Percentiles rank a stretch among this genome's conserved stretches.
Evolutionary conservation across 805 yeast species (phyloP).

Genomic region (Ogataea sp.): DNA sequence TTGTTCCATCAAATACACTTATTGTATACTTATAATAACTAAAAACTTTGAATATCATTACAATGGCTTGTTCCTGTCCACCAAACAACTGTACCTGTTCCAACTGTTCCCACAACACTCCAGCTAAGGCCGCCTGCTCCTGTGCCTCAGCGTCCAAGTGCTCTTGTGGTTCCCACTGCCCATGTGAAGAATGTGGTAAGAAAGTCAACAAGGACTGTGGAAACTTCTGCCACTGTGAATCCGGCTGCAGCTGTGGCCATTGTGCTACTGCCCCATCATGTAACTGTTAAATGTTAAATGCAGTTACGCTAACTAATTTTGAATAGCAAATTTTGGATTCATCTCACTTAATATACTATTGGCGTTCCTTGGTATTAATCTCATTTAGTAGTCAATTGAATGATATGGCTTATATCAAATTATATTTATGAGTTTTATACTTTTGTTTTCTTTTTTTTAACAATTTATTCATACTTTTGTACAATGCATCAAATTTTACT

Average conservation of each 20-base stretch:
- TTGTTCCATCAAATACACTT: background rate
- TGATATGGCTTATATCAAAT: too few relatives aligned
- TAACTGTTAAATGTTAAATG: background rate
- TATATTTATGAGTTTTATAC: too few relatives aligned
- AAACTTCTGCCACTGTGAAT: background rate
- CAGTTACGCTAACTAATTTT: too few relatives aligned
- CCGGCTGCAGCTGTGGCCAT: background rate
- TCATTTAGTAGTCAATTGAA: too few relatives aligned
- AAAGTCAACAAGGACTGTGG: background rate
- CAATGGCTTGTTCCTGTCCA: slow-evolving; percentile 11
- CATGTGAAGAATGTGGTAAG: slow-evolving; percentile 3
- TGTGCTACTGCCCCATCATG: background rate
- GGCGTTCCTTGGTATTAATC: too few relatives aligned
- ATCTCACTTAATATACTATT: too few relatives aligned
- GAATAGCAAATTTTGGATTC: too few relatives aligned
- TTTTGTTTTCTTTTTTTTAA: too few relatives aligned
- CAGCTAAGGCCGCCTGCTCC: background rate
- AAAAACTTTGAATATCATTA: background rate
- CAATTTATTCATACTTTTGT: too few relatives aligned
- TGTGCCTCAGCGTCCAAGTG: slow-evolving; percentile 6
- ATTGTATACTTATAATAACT: background rate
- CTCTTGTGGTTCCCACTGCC: slow-evolving; percentile 4
- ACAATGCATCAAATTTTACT: too few relatives aligned
- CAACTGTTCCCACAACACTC: background rate
- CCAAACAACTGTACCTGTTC: slow-evolving; percentile 2